These are phyloP conservation scores for Venturia pyrina DNA, from an alignment of 2,329 filamentous ascomycete species.

Conservation along the genomic window DNA sequence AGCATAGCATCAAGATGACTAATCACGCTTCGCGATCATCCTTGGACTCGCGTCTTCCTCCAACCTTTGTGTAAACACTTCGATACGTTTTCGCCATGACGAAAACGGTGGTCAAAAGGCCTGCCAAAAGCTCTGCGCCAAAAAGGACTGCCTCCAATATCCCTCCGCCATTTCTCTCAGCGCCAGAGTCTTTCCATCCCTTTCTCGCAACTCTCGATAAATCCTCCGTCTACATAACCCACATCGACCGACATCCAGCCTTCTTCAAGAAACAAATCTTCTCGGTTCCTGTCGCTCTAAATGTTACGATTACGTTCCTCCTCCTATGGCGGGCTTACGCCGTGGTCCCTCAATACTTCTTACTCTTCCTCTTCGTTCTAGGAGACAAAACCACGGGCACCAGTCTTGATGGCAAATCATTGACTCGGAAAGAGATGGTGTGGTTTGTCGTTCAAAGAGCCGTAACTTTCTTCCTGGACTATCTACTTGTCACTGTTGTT, in stretches of 20 bases:
- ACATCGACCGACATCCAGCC: slow-evolving; percentile 63
- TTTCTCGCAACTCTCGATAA: slow-evolving; percentile 58
- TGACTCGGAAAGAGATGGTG: slow-evolving; percentile 35
- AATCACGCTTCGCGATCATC: background rate
- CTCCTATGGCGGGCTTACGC: slow-evolving; percentile 59
- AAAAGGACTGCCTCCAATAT: slow-evolving; percentile 24
- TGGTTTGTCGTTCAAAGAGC: slow-evolving; percentile 51
- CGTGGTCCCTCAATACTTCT: slow-evolving; percentile 63
- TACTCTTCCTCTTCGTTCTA: slow-evolving; percentile 50
- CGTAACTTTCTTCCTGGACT: slow-evolving; percentile 63
- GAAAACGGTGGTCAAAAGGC: background rate
- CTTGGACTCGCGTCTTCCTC: background rate
- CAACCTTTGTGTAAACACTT: background rate
- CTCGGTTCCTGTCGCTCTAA: slow-evolving; percentile 66
- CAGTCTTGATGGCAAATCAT: slow-evolving; percentile 34
- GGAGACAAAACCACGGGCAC: slow-evolving; percentile 44
- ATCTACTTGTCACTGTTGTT: slow-evolving; percentile 39
- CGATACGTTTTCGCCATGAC: background rate
- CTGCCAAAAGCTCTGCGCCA: slow-evolving; percentile 12
- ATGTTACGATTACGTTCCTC: slow-evolving; percentile 53
- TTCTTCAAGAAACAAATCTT: slow-evolving; percentile 78
- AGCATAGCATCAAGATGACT: no score
- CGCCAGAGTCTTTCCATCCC: slow-evolving; percentile 51
- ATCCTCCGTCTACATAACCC: slow-evolving; percentile 69
- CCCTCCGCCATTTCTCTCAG: slow-evolving; percentile 58